phyloP scores from a whole-genome alignment of 2,329 filamentous ascomycete genomes.

The Pseudopithomyces chartarum region DNA sequence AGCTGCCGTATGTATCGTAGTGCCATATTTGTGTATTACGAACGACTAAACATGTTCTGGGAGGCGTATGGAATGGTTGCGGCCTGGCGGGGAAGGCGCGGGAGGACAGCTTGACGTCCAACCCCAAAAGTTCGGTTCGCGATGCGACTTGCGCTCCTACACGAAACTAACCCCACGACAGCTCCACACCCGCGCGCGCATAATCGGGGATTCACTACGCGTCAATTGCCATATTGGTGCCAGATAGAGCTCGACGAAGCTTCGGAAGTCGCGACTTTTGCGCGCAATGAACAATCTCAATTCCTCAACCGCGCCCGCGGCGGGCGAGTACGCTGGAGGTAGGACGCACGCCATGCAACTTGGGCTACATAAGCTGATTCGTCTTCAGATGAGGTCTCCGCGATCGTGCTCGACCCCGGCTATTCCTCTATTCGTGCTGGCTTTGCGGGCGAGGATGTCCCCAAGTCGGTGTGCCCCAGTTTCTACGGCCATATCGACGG shows the following conservation, averaged over 20 bases:
- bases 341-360: conserved; percentile 16
- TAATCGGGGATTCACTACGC: conserved; percentile 22
- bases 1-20: conserved; percentile 57
- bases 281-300: conserved; percentile 44
- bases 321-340: conserved; percentile 55
- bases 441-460: conserved; percentile 96
- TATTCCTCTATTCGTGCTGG: conserved; percentile 90
- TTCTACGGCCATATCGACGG: conserved; percentile 72
- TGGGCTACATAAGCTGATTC: conserved; percentile 16
- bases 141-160: conserved; percentile 31
- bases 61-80: conserved; percentile 22
- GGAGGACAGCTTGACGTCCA: conserved; percentile 18
- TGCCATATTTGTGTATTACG: conserved; percentile 33
- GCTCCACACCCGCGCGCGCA: conserved; percentile 10
- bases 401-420: conserved; percentile 93
- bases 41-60: conserved; percentile 3
- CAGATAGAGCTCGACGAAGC: not conserved
- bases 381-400: conserved; percentile 86
- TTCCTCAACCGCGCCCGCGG: conserved; percentile 45
- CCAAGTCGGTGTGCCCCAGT: conserved; percentile 89
- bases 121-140: conserved; percentile 33
- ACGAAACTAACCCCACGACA: conserved; percentile 29
- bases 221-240: conserved; percentile 22
- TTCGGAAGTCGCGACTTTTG: conserved; percentile 15
- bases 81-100: conserved; percentile 16